Evolutionary conservation across 352 stramenopile species (phyloP), one percentile per base, ranked within the genome.

Genomic region (Globisporangium cystogenes): DNA sequence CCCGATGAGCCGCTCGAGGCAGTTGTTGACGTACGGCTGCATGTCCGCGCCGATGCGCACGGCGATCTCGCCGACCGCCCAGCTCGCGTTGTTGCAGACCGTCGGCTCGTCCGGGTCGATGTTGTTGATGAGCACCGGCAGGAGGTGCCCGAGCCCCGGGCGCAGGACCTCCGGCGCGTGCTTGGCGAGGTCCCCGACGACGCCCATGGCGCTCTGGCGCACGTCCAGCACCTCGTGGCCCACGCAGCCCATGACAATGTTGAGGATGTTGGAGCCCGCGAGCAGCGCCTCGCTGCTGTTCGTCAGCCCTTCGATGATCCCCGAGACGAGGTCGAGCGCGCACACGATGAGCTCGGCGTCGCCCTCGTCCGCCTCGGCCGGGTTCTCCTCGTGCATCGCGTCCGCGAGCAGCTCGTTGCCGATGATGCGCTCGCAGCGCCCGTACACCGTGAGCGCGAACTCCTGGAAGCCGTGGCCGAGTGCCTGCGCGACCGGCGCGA

Each of bases 11-110:
- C 79, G 76, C 3, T 31, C 67, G 42, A 96, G 67, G 48, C 76
- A 85, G 35, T 53, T 72, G 54, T 88, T 72, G 7, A 94, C 82
- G 51, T 84, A 96, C 49, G 85, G 85, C 55, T 87, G 69, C 64
- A 96, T 94, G 37, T 92, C 86, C n/a, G 65, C 64, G 21, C 82
- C 82, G 21, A 92, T 85, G 47, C 87, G 83, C 33, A 95, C 71
- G 8, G 87, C 84, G 54, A 96, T 93, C 64, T 96, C 87, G 12
- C 87, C 87, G 14, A 96, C 79, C 29, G 87, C 91, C 87, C 87
- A 96, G 56, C 86, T 96, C 41, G 87, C 87, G 62, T 96, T 96
- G 72, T 96, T 96, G 81, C 87, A 96, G 49, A 96, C 87, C 7
- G 82, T 94, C 37, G 86, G 82, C 55, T 87, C 72, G 51, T 95